These are phyloP conservation scores for Litsea cubeba DNA, from an alignment of 164 flowering plant species.

Conservation along the genomic window DNA sequence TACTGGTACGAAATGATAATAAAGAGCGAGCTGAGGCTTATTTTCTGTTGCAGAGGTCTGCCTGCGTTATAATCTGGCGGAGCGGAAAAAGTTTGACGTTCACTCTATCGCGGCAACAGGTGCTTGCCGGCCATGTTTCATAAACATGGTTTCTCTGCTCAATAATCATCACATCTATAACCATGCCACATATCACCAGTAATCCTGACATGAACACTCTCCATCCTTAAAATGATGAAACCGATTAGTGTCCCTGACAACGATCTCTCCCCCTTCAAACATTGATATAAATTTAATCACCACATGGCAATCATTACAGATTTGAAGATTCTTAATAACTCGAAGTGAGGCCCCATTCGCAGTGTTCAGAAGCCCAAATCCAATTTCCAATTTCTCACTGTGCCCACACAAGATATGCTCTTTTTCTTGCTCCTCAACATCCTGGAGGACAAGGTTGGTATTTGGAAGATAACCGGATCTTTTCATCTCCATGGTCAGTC, in stretches of 20 bases:
- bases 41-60: too few relatives aligned
- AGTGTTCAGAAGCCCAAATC: conserved; percentile 57
- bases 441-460: conserved; percentile 59
- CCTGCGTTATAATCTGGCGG: too few relatives aligned
- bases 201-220: conserved; percentile 68
- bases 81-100: too few relatives aligned
- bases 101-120: too few relatives aligned
- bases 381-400: conserved; percentile 72
- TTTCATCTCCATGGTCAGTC: conserved; percentile 55
- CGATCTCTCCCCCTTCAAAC: conserved; percentile 58
- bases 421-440: conserved; percentile 81
- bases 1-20: too few relatives aligned
- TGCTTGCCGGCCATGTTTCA: neutral
- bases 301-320: conserved; percentile 67
- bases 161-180: neutral
- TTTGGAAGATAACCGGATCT: conserved; percentile 43
- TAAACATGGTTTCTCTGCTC: neutral
- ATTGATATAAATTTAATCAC: conserved; percentile 57
- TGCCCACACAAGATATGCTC: conserved; percentile 71
- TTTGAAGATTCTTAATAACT: conserved; percentile 70
- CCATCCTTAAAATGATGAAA: conserved; percentile 75
- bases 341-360: conserved; percentile 48
- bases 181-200: conserved; percentile 37
- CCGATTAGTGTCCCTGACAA: conserved; percentile 67
- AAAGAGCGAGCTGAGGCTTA: too few relatives aligned